Evolutionary conservation across 129 eudicot genomes (phyloP).

Genomic region (Lonicera japonica): DNA sequence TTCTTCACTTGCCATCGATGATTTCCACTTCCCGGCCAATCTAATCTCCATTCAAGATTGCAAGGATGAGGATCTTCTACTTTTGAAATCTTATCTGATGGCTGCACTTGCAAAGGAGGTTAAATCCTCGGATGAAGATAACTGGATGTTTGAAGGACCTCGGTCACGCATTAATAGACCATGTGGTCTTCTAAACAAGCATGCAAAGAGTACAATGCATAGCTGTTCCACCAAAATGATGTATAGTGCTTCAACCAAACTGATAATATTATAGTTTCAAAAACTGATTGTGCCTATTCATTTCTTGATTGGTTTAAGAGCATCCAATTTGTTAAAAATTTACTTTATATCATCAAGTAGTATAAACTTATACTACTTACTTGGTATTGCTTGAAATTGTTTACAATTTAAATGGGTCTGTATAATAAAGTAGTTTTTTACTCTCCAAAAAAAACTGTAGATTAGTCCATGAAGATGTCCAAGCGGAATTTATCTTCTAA

Average conservation of each 20-base stretch:
- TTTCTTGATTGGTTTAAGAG: constrained; percentile 1
- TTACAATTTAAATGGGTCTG: too few relatives aligned
- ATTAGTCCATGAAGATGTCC: too few relatives aligned
- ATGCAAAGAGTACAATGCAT: constrained; percentile 33
- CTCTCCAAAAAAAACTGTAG: too few relatives aligned
- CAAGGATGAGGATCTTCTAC: constrained; percentile 54
- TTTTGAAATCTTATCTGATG: constrained; percentile 72
- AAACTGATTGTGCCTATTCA: not conserved
- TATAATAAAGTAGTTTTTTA: too few relatives aligned
- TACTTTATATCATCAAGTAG: too few relatives aligned
- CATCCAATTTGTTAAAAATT: too few relatives aligned
- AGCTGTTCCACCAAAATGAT: constrained; percentile 24
- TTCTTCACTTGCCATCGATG: constrained; percentile 36
- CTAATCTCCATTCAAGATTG: constrained; percentile 59
- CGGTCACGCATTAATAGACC: constrained; percentile 82
- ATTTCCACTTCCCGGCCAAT: constrained; percentile 46
- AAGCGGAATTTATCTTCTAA: too few relatives aligned
- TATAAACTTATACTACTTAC: too few relatives aligned
- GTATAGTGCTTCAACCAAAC: constrained; percentile 20
- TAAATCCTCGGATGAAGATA: constrained; percentile 84
- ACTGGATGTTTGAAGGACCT: constrained; percentile 99
- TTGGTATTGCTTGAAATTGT: too few relatives aligned
- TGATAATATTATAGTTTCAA: not conserved
- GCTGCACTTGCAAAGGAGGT: constrained; percentile 78
- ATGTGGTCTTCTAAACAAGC: constrained; percentile 56